phyloP scores from a whole-genome alignment of 2,329 filamentous ascomycete species.

The Nemania sp. region DNA sequence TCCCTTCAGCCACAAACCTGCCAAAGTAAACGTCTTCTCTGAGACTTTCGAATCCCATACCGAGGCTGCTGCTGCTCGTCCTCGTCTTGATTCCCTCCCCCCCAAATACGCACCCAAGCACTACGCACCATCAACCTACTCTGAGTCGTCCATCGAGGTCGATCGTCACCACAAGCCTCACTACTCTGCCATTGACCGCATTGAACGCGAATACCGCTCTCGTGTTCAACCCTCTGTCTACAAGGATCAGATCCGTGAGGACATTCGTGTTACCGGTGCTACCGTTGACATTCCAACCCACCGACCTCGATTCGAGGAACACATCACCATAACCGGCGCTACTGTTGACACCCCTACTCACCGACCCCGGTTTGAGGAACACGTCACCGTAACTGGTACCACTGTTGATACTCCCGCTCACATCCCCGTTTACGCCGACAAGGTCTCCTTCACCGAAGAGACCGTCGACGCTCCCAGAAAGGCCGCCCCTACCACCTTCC shows the following conservation, averaged over 20 bases:
- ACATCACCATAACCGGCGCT: slow-evolving; percentile 48
- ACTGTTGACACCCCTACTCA: slow-evolving; percentile 51
- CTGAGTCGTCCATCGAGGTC: slow-evolving; percentile 75
- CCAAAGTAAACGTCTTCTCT: slow-evolving; percentile 44
- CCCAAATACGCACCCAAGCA: slow-evolving; percentile 33
- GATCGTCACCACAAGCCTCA: slow-evolving; percentile 65
- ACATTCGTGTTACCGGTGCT: slow-evolving; percentile 43
- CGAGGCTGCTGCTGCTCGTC: too few species aligned
- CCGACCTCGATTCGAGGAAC: slow-evolving; percentile 52
- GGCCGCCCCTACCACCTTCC: slow-evolving; percentile 58
- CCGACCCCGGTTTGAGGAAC: slow-evolving; percentile 52
- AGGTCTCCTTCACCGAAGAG: slow-evolving; percentile 65
- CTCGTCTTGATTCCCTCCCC: slow-evolving; percentile 16
- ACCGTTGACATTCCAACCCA: slow-evolving; percentile 50
- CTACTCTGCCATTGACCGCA: slow-evolving; percentile 68
- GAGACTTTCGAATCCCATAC: slow-evolving; percentile 43
- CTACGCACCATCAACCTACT: slow-evolving; percentile 58
- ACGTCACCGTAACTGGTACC: slow-evolving; percentile 52
- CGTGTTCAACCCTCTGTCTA: slow-evolving; percentile 65
- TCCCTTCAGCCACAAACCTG: slow-evolving; percentile 52
- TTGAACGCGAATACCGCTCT: slow-evolving; percentile 75
- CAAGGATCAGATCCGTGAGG: slow-evolving; percentile 45
- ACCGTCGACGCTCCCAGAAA: slow-evolving; percentile 63
- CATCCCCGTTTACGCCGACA: slow-evolving; percentile 57
- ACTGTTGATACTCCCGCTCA: slow-evolving; percentile 53